Evolutionary conservation across 2,329 filamentous ascomycete genomes (phyloP).

Genomic region (Aureobasidium sp.): DNA sequence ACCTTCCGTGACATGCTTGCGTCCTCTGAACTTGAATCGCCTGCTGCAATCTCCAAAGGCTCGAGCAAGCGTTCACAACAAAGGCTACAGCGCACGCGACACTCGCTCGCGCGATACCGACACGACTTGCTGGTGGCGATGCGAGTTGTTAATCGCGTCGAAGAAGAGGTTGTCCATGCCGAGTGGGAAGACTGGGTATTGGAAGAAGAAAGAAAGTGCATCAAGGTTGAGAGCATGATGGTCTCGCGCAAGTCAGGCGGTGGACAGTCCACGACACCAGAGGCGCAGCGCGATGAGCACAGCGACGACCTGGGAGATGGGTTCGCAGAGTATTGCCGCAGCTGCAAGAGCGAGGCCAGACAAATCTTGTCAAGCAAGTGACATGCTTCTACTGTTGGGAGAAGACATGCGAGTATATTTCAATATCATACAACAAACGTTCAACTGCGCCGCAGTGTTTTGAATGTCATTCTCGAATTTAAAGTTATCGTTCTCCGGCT

Average conservation of each 20-base stretch:
- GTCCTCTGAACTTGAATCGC: constrained; percentile 12
- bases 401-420: neutral
- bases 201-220: constrained; percentile 71
- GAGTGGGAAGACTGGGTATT: constrained; percentile 93
- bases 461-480: too few species aligned
- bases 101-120: constrained; percentile 74
- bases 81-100: constrained; percentile 70
- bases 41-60: neutral
- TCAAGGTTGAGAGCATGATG: constrained; percentile 51
- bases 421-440: neutral
- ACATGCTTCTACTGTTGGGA: neutral
- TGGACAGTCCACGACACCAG: constrained; percentile 18
- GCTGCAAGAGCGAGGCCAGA: constrained; percentile 43
- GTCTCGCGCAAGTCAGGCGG: constrained; percentile 24
- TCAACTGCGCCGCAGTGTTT: neutral
- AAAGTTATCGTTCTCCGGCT: too few species aligned
- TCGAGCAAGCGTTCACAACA: constrained; percentile 17
- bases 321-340: constrained; percentile 57
- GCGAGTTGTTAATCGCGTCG: constrained; percentile 81
- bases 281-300: constrained; percentile 25
- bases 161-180: constrained; percentile 73
- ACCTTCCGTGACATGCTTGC: constrained; percentile 26
- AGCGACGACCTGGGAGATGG: constrained; percentile 42
- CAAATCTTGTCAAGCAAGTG: neutral
- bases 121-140: constrained; percentile 89